These are phyloP conservation scores for Wallacemonas sp. DNA, from an alignment of 208 protist species.

Conservation along the genomic window DNA sequence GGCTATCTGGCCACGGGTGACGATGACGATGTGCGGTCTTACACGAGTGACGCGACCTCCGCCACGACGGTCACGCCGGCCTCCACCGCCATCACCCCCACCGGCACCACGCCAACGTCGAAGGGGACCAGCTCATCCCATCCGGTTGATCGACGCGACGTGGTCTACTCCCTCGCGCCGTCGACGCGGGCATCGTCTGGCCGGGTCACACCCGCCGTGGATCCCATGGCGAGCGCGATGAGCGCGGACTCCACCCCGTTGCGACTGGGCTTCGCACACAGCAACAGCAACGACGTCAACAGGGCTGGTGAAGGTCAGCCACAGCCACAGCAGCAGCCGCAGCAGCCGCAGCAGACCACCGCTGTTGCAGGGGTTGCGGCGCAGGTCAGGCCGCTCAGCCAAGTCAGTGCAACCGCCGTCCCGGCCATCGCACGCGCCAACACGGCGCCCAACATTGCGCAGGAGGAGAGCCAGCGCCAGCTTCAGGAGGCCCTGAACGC, in stretches of 20 bases:
- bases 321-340: too few species aligned
- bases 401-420: not conserved
- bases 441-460: not conserved
- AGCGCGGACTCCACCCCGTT: not conserved
- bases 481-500: not conserved
- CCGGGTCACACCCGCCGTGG: too few species aligned
- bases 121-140: not conserved
- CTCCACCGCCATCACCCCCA: not conserved
- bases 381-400: too few species aligned
- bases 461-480: conserved; percentile 12
- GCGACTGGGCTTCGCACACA: not conserved
- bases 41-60: too few species aligned
- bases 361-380: too few species aligned
- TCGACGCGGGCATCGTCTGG: not conserved
- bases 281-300: not conserved
- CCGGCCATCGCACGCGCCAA: not conserved
- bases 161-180: conserved; percentile 13
- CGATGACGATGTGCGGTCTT: not conserved
- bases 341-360: too few species aligned
- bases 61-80: not conserved
- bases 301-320: not conserved
- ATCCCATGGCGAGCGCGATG: too few species aligned
- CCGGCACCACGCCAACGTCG: not conserved
- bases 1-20: conserved; percentile 7
- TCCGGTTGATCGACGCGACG: not conserved